Conservation (phyloP, 352 stramenopile genomes). For the Thalassiosira sp. region DNA sequence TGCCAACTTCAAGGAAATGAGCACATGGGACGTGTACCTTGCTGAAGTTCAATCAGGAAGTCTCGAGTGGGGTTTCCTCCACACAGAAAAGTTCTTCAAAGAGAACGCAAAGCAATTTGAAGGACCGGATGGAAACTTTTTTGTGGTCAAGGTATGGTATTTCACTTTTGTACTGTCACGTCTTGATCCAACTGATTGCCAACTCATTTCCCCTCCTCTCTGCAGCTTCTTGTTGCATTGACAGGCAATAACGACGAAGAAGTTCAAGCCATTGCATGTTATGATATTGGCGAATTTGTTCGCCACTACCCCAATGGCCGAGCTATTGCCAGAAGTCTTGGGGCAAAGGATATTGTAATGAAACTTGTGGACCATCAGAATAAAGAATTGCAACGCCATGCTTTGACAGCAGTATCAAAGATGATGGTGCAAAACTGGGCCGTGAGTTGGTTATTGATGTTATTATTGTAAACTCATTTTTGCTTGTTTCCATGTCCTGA, state of each 20-base stretch:
- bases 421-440: constrained; percentile 96
- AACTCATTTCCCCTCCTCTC: not conserved
- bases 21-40: constrained; percentile 92
- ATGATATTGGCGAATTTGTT: constrained; percentile 97
- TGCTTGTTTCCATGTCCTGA: constrained; percentile 2
- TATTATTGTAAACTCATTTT: not conserved
- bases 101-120: constrained; percentile 94
- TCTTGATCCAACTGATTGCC: not conserved
- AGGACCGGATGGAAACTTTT: constrained; percentile 62
- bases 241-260: constrained; percentile 89
- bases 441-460: constrained; percentile 11
- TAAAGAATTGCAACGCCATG: constrained; percentile 93
- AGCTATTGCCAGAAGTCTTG: constrained; percentile 90
- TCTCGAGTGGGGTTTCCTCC: constrained; percentile 92
- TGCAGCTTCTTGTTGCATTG: constrained; percentile 86
- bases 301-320: constrained; percentile 95
- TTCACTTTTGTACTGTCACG: not conserved
- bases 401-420: constrained; percentile 95
- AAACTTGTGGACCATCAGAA: constrained; percentile 94
- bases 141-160: constrained; percentile 45
- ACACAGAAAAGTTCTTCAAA: constrained; percentile 97
- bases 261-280: constrained; percentile 91
- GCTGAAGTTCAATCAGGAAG: constrained; percentile 90
- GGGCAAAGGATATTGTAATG: constrained; percentile 95
- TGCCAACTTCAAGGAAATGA: constrained; percentile 79